phyloP scores from a whole-genome alignment of 2,329 filamentous ascomycete species.

The Phaeosphaeriaceae sp. region DNA sequence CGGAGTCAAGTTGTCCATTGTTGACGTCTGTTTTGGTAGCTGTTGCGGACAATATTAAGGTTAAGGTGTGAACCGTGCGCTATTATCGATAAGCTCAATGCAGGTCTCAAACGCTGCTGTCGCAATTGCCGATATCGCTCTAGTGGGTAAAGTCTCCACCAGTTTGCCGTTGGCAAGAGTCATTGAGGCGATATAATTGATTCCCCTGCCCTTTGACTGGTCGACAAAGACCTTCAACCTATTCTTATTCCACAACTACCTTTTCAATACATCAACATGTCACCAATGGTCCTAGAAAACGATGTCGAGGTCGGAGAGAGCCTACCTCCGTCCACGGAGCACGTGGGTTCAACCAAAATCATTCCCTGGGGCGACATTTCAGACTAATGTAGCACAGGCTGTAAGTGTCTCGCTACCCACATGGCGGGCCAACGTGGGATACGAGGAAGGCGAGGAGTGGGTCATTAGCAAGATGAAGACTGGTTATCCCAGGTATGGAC shows the following conservation, averaged over 20 bases:
- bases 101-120: background rate
- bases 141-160: slow-evolving; percentile 1
- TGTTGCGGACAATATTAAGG: background rate
- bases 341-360: slow-evolving; percentile 42
- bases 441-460: slow-evolving; percentile 90
- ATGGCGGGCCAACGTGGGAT: slow-evolving; percentile 89
- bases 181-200: slow-evolving; percentile 13
- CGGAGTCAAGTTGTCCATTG: slow-evolving; percentile 47
- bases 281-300: slow-evolving; percentile 38
- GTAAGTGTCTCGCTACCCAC: slow-evolving; percentile 95
- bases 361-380: background rate
- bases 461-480: slow-evolving; percentile 85
- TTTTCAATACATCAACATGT: slow-evolving; percentile 20
- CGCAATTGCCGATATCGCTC: slow-evolving; percentile 40
- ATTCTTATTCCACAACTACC: background rate
- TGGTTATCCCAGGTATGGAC: slow-evolving; percentile 80
- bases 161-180: slow-evolving; percentile 16
- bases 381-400: slow-evolving; percentile 64
- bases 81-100: slow-evolving; percentile 46
- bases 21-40: slow-evolving; percentile 4
- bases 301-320: slow-evolving; percentile 48
- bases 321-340: slow-evolving; percentile 48
- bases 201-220: slow-evolving; percentile 6
- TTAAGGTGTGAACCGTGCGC: slow-evolving; percentile 6
- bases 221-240: slow-evolving; percentile 1